Percentiles rank a stretch among this genome's conserved stretches.
phyloP scores from a whole-genome alignment of 352 stramenopile genomes.

The Pythium biforme region DNA sequence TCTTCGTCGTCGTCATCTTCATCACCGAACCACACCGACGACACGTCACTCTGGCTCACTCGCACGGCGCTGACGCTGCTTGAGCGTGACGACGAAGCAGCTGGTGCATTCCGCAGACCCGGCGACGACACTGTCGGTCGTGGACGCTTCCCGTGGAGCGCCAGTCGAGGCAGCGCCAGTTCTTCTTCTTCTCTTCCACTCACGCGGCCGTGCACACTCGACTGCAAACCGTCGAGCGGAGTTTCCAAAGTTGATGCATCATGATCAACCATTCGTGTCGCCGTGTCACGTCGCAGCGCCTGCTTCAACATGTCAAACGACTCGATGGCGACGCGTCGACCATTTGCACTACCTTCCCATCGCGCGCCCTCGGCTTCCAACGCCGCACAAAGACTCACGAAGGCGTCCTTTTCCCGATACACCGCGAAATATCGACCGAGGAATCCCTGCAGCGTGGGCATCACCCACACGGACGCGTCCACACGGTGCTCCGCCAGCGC shows the following conservation, averaged over 20 bases:
- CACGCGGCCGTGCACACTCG: neutral
- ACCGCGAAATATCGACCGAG: conserved; percentile 7
- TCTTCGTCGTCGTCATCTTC: neutral
- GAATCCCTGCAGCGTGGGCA: conserved; percentile 6
- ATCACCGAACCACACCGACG: neutral
- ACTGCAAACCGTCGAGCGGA: neutral
- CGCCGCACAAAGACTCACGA: conserved; percentile 3
- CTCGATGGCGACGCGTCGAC: neutral
- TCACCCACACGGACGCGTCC: neutral
- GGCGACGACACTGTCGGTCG: neutral
- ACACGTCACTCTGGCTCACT: neutral
- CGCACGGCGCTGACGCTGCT: conserved; percentile 5
- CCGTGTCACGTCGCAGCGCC: conserved; percentile 38
- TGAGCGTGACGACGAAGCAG: neutral
- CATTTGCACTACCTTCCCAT: neutral
- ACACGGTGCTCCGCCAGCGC: neutral
- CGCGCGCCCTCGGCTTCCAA: conserved; percentile 5
- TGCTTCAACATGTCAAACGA: conserved; percentile 42
- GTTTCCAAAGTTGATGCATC: conserved; percentile 38
- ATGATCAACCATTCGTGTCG: conserved; percentile 36
- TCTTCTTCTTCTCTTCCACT: neutral
- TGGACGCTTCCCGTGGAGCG: conserved; percentile 6
- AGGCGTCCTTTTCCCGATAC: conserved; percentile 13
- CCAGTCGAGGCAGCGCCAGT: conserved; percentile 14
- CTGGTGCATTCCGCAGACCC: neutral